These are phyloP conservation scores for Eucalyptus brandiana DNA, from an alignment of 345 rosid genomes.

Conservation along the genomic window DNA sequence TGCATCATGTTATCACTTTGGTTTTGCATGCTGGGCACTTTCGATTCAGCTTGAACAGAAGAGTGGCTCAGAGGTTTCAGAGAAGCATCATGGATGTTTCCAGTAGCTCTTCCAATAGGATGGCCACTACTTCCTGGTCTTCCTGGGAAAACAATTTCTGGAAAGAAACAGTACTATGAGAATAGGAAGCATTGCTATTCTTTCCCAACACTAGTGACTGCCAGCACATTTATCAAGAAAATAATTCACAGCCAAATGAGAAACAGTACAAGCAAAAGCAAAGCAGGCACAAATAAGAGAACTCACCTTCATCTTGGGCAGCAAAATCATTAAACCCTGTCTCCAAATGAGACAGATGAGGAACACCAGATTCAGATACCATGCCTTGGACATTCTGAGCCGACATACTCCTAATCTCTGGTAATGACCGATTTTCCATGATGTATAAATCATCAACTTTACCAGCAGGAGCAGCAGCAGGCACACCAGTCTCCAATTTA, in stretches of 20 bases:
- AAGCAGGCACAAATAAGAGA: not conserved
- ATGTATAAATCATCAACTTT: slow-evolving; percentile 19
- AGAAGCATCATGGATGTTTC: not conserved
- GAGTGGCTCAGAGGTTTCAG: slow-evolving; percentile 2
- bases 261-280: not conserved
- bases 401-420: slow-evolving; percentile 13
- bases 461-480: slow-evolving; percentile 11
- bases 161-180: not conserved
- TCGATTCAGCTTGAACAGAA: slow-evolving; percentile 12
- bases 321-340: slow-evolving; percentile 26
- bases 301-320: slow-evolving; percentile 45
- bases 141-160: slow-evolving; percentile 65
- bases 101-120: slow-evolving; percentile 12
- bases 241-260: not conserved
- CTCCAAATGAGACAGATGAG: slow-evolving; percentile 17
- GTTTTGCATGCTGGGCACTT: slow-evolving; percentile 12
- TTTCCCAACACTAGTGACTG: not conserved
- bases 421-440: not conserved
- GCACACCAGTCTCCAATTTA: slow-evolving; percentile 18
- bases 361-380: slow-evolving; percentile 25
- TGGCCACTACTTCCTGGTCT: slow-evolving; percentile 30
- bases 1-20: slow-evolving; percentile 34
- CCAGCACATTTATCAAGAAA: not conserved
- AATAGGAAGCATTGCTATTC: not conserved
- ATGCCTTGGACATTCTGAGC: slow-evolving; percentile 20